phyloP scores from a whole-genome alignment of 768 basidiomycete species.

The Trametes cinnabarina region DNA sequence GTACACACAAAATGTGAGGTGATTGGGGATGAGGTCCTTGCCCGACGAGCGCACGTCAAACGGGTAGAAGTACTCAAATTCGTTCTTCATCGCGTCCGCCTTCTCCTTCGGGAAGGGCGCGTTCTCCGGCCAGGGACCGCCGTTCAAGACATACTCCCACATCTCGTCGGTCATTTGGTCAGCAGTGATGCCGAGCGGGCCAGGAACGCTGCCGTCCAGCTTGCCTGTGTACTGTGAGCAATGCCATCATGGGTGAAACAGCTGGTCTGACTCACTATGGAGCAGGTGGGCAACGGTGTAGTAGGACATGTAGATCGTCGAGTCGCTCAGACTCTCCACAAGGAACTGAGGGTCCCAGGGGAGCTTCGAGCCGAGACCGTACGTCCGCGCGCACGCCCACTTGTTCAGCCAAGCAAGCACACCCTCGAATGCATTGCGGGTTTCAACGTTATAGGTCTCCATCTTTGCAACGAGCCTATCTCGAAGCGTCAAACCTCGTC shows the following conservation, averaged over 20 bases:
- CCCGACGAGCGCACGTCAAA: constrained; percentile 97
- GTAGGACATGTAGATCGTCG: constrained; percentile 98
- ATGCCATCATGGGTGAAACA: constrained; percentile 5
- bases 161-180: constrained; percentile 97
- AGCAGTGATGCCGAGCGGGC: constrained; percentile 79
- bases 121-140: constrained; percentile 70
- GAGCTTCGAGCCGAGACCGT: constrained; percentile 90
- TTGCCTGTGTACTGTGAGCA: constrained; percentile 42
- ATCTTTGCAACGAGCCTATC: constrained; percentile 74
- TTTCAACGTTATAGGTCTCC: constrained; percentile 91
- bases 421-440: constrained; percentile 87
- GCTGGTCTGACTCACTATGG: constrained; percentile 60
- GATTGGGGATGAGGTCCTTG: constrained; percentile 94
- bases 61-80: constrained; percentile 97
- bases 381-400: constrained; percentile 99
- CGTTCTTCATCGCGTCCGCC: constrained; percentile 80
- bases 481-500: constrained; percentile 9
- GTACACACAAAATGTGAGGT: constrained; percentile 92
- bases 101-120: constrained; percentile 72
- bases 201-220: constrained; percentile 75
- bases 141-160: constrained; percentile 91
- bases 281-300: constrained; percentile 92
- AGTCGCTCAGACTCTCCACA: constrained; percentile 95
- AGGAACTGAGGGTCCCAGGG: constrained; percentile 98
- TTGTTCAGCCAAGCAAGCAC: constrained; percentile 94